Base-by-base conservation (phyloP, 306 rosid species). In the Prunus campanulata region DNA sequence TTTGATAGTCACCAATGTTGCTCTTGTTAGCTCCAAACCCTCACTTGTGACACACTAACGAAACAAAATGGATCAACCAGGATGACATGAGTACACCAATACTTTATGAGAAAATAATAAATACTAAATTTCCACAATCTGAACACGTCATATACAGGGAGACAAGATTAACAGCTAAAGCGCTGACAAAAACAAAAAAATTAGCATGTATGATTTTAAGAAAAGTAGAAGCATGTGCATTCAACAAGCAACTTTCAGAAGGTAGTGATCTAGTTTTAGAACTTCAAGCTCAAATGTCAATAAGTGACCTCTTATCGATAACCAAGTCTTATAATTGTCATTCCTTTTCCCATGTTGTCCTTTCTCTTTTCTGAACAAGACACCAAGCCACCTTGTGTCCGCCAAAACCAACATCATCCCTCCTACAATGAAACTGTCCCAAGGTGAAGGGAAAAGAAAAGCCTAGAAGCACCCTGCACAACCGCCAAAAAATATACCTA, bases 1-100 rank as follows among this genome's bases (percentile, higher is more conserved):
- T 77, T 71, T 87, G 66, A 88, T 48, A 64, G 90, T 91, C 84
- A 95, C 98, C 77, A 95, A 82, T 50, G 97, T 95, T 68, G 86
- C 86, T 87, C 98, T 84, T 63, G 99, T 88, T 78, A 95, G 93
- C 92, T 95, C 99, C 72, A 92, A 91, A 78, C 99, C 99, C 78
- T 92, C 96, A 16, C 71, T 79, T 68, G 99, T 92, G 77, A 95
- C 81, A 83, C 99, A 95, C 99, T 95, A 52, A 76, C 47, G 25
- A 35, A 60, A 83, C 20, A 25, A 19, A 32, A 24, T 35, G 50
- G 49, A 61, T 35, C 20, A 24, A 72, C 15, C 71, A 56, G 67
- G 74, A 84, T 39, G 32, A 71, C 47, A 59, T 75, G 27, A 74
- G 75, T 46, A 67, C 60, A 35, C 7, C 19, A 73, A 62, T 32